These are phyloP conservation scores for Pichia paraexigua DNA, from an alignment of 805 yeast genomes.

Conservation along the genomic window DNA sequence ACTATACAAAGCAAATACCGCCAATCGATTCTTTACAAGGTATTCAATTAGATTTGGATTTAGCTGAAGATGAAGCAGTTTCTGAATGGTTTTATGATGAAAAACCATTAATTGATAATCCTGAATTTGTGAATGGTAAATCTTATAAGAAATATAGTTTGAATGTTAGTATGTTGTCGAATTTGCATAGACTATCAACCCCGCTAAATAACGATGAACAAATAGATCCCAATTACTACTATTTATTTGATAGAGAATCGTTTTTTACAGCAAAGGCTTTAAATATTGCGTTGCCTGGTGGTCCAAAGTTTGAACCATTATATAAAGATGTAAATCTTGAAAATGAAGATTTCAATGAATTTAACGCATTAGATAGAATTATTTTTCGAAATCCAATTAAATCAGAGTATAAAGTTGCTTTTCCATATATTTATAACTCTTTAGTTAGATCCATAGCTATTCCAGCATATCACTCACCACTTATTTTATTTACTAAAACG, in stretches of 20 bases:
- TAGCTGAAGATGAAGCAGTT: slow-evolving; percentile 50
- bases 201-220: slow-evolving; percentile 56
- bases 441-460: slow-evolving; percentile 57
- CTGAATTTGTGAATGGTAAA: slow-evolving; percentile 56
- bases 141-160: slow-evolving; percentile 71
- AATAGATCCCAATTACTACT: slow-evolving; percentile 50
- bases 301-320: slow-evolving; percentile 91
- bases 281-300: slow-evolving; percentile 84
- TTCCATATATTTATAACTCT: slow-evolving; percentile 77
- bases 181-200: slow-evolving; percentile 57
- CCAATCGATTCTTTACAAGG: slow-evolving; percentile 68
- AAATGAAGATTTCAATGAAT: slow-evolving; percentile 76
- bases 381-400: slow-evolving; percentile 70
- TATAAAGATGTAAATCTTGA: slow-evolving; percentile 57
- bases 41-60: slow-evolving; percentile 57
- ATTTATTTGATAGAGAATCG: slow-evolving; percentile 69
- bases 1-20: slow-evolving; percentile 74
- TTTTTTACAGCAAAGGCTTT: slow-evolving; percentile 89
- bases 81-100: slow-evolving; percentile 77
- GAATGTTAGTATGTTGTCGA: slow-evolving; percentile 52
- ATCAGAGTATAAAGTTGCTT: slow-evolving; percentile 82
- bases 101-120: slow-evolving; percentile 58
- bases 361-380: slow-evolving; percentile 80
- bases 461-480: slow-evolving; percentile 59
- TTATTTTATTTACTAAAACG: slow-evolving; percentile 39